Base-by-base conservation (phyloP, 164 flowering plant genomes). In the Vitis vinifera region DNA sequence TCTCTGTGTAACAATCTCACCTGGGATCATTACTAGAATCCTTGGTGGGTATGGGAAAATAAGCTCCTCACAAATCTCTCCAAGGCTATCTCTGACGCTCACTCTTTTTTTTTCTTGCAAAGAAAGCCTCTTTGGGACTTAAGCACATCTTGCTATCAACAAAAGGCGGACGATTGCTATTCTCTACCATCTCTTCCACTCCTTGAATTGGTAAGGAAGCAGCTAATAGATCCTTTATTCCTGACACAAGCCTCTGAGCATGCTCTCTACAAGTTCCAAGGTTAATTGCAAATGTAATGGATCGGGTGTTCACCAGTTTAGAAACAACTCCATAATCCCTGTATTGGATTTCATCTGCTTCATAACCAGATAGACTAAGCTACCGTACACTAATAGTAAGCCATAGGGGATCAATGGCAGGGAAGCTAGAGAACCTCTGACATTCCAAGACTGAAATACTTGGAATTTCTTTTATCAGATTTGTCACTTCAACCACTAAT, bases 71-170 rank as follows among this genome's bases (percentile, higher is more conserved):
- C 83, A 82, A 47, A 84, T 69, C 68, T 79, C 63, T 14, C 91
- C 89, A 51, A 84, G 15, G 68, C 87, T 64, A 19, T 84, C 79
- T 61, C 19, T 61, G 1, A 83, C 65, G 30, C 51, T 53, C 51
- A 81, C 77, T 70, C 74, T 84, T 66, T 66, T 76, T 76, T 70
- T 87, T 87, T 4, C 75, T 77, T 2, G 87, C 82, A 79, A 92
- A 92, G 76, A 89, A 90, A n/a, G 97, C 95, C 62, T 92, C 95
- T 71, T 95, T 82, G 0, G 95, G 93, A 74, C 68, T 86, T 77
- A 90, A 63, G 27, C 69, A 62, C 65, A 80, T 83, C 58, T 23
- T 61, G n/a, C 79, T 60, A 52, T 82, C 87, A 64, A 55, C 62
- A 72, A 84, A 85, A 12, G 86, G 80, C 23, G 77, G 68, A 30